These are phyloP conservation scores for Phaeosphaeriaceae sp. DNA, from an alignment of 2,329 filamentous ascomycete species.

Conservation along the genomic window DNA sequence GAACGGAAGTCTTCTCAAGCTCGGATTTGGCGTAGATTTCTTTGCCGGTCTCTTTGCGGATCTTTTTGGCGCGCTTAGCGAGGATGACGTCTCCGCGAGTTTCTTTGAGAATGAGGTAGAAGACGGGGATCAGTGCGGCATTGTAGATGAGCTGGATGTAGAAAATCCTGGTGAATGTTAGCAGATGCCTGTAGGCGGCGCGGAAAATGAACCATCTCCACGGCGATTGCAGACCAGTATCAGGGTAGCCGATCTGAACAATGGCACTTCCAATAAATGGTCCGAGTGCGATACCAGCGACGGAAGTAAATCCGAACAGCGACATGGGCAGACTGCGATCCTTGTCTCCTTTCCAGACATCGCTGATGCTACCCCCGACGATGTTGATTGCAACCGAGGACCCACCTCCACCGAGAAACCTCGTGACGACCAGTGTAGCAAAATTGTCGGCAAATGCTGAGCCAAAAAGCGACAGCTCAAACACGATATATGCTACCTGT, in stretches of 20 bases:
- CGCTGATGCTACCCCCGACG: constrained; percentile 39
- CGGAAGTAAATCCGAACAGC: constrained; percentile 53
- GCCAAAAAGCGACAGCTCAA: constrained; percentile 51
- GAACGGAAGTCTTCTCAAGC: constrained; percentile 26
- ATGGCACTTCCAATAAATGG: constrained; percentile 53
- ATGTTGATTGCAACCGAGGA: constrained; percentile 54
- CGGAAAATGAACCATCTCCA: constrained; percentile 51
- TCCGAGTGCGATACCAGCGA: constrained; percentile 53
- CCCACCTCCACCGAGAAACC: constrained; percentile 54
- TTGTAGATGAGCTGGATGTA: constrained; percentile 56
- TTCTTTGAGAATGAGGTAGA: constrained; percentile 52
- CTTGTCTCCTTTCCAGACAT: constrained; percentile 48
- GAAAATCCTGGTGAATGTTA: constrained; percentile 47
- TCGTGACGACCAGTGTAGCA: constrained; percentile 52
- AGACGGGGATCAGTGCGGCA: constrained; percentile 50
- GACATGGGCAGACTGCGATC: constrained; percentile 55
- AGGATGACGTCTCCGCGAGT: constrained; percentile 54
- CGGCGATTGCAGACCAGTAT: constrained; percentile 22
- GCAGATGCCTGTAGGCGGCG: neutral
- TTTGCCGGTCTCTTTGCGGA: constrained; percentile 47
- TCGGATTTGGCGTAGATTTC: constrained; percentile 40
- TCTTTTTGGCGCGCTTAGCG: constrained; percentile 46
- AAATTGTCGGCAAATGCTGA: constrained; percentile 55
- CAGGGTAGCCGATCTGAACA: constrained; percentile 43
- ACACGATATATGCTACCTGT: constrained; percentile 48